These are phyloP conservation scores for Xylariales sp. DNA, from an alignment of 2,329 filamentous ascomycete genomes.

Conservation along the genomic window DNA sequence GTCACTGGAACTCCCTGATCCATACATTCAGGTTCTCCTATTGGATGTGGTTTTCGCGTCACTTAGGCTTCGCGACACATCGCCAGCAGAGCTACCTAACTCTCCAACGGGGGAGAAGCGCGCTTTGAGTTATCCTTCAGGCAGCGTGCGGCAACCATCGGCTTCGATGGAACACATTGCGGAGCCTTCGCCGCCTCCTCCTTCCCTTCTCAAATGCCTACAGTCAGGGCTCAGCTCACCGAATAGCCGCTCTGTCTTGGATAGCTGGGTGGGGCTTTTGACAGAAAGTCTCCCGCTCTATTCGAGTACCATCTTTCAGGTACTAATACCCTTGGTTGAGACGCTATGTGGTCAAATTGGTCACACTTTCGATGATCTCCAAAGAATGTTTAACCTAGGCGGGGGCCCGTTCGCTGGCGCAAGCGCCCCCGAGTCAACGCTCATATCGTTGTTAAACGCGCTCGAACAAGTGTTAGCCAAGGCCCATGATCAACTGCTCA, in stretches of 20 bases:
- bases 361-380: conserved; percentile 76
- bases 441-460: conserved; percentile 90
- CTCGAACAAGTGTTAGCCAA: conserved; percentile 90
- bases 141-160: conserved; percentile 55
- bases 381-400: conserved; percentile 67
- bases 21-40: conserved; percentile 79
- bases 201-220: conserved; percentile 83
- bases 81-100: conserved; percentile 54
- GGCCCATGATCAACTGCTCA: conserved; percentile 83
- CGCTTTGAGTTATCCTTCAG: conserved; percentile 56
- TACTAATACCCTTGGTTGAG: conserved; percentile 89
- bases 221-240: conserved; percentile 81
- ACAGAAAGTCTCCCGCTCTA: conserved; percentile 87
- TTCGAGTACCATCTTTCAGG: conserved; percentile 85
- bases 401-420: conserved; percentile 48
- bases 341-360: conserved; percentile 85
- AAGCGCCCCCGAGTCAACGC: conserved; percentile 73
- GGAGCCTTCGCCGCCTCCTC: conserved; percentile 66
- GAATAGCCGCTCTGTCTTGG: conserved; percentile 80
- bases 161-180: conserved; percentile 47
- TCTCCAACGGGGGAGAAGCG: conserved; percentile 63
- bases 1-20: conserved; percentile 70
- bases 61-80: conserved; percentile 71
- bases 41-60: conserved; percentile 82
- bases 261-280: conserved; percentile 92